Conservation (phyloP, 306 rosid genomes). For the Prunus mongolica region DNA sequence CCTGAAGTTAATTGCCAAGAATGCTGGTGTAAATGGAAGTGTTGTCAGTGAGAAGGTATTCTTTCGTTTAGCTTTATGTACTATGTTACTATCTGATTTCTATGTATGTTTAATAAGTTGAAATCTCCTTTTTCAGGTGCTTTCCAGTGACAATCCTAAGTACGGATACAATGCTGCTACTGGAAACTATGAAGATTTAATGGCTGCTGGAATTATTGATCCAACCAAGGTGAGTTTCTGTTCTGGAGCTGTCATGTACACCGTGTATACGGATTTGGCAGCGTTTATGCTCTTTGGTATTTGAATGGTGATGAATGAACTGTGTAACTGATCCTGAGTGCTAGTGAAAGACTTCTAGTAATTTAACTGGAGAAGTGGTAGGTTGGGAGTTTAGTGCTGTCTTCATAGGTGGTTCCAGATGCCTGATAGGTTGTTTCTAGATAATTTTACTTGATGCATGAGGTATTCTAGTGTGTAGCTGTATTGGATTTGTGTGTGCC, state of each 20-base stretch:
- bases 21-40: constrained; percentile 98
- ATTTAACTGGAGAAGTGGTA: background rate
- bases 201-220: constrained; percentile 97
- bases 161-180: constrained; percentile 97
- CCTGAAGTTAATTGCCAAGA: constrained; percentile 89
- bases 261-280: no score
- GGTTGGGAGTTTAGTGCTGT: background rate
- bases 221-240: constrained; percentile 78
- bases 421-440: background rate
- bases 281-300: background rate
- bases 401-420: background rate
- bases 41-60: constrained; percentile 98
- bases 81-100: background rate
- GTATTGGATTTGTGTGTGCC: background rate
- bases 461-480: background rate
- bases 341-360: background rate
- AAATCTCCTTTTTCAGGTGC: constrained; percentile 43
- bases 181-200: constrained; percentile 90
- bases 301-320: background rate
- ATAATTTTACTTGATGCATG: background rate
- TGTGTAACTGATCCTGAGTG: background rate
- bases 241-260: background rate
- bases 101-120: background rate
- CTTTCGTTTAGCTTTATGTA: background rate
- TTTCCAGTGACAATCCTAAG: constrained; percentile 65